phyloP scores from a whole-genome alignment of 768 basidiomycete genomes.

The Dioszegia crocea region DNA sequence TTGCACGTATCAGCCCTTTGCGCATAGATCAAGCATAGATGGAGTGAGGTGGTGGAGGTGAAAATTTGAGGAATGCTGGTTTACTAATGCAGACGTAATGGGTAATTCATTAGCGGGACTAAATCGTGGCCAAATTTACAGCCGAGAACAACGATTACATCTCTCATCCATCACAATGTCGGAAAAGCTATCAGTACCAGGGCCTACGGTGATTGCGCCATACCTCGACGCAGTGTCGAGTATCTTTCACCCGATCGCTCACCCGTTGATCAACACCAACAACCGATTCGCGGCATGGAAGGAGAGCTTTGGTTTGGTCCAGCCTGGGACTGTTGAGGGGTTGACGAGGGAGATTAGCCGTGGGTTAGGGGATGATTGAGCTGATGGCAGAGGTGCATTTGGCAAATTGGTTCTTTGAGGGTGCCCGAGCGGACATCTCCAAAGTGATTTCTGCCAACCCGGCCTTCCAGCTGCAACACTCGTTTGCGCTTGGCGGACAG shows the following conservation, averaged over 20 bases:
- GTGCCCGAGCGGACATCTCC: constrained; percentile 89
- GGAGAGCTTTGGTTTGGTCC: constrained; percentile 70
- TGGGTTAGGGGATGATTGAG: constrained; percentile 50
- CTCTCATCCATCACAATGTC: constrained; percentile 1
- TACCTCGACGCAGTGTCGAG: constrained; percentile 44
- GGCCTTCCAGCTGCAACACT: constrained; percentile 97
- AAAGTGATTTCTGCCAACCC: constrained; percentile 89
- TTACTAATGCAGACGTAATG: too few relatives aligned
- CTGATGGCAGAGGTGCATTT: constrained; percentile 70
- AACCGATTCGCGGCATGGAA: constrained; percentile 77
- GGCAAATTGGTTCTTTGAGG: constrained; percentile 94
- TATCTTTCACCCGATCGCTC: constrained; percentile 43
- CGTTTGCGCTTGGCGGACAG: constrained; percentile 62
- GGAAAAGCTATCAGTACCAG: constrained; percentile 22
- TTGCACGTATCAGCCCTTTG: too few relatives aligned
- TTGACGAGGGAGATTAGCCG: constrained; percentile 89
- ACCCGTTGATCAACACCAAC: constrained; percentile 64
- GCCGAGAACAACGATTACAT: neutral
- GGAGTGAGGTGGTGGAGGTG: too few relatives aligned
- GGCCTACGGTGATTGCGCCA: constrained; percentile 38
- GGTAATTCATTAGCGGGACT: constrained; percentile 3
- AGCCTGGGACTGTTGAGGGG: constrained; percentile 91
- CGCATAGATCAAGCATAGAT: too few relatives aligned
- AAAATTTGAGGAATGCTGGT: too few relatives aligned
- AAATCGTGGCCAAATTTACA: neutral